Evolutionary conservation across 192 early-diverging fungal species (phyloP).

Genomic region (Backusella luteola): DNA sequence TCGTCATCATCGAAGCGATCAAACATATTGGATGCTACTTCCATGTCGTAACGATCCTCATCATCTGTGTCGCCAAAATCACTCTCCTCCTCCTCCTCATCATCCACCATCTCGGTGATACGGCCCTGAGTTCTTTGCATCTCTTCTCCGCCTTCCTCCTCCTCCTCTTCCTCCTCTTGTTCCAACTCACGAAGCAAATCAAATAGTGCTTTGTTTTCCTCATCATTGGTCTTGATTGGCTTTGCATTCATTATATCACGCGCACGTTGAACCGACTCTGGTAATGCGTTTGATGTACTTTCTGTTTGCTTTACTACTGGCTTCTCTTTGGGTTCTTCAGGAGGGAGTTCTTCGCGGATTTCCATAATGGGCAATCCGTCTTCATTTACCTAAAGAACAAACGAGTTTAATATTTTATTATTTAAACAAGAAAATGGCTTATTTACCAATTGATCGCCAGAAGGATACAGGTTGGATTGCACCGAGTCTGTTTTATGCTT

Average conservation of each 20-base stretch:
- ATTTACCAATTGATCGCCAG: conserved; percentile 16
- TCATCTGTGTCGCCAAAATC: conserved; percentile 44
- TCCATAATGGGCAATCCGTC: conserved; percentile 77
- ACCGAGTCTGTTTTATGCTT: conserved; percentile 20
- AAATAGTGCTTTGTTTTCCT: conserved; percentile 54
- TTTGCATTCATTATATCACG: conserved; percentile 5
- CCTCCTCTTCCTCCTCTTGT: conserved; percentile 60
- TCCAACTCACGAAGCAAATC: conserved; percentile 63
- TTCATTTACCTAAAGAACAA: conserved; percentile 59
- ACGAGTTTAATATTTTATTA: too few relatives aligned
- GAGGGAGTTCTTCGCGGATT: conserved; percentile 57
- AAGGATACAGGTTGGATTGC: conserved; percentile 10
- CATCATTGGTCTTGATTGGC: conserved; percentile 41
- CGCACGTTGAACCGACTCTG: conserved; percentile 6
- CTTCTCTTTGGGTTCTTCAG: background rate
- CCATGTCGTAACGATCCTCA: conserved; percentile 46
- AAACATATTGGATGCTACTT: conserved; percentile 32
- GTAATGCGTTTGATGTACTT: background rate
- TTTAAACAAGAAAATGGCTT: too few relatives aligned
- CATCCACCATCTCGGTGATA: conserved; percentile 37
- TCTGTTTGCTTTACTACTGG: background rate
- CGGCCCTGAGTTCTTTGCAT: conserved; percentile 24
- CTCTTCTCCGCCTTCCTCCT: conserved; percentile 31
- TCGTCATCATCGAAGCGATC: conserved; percentile 41
- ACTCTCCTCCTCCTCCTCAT: conserved; percentile 32